These are phyloP conservation scores for Thalassiosira pacifica DNA, from an alignment of 352 stramenopile genomes.

Conservation along the genomic window DNA sequence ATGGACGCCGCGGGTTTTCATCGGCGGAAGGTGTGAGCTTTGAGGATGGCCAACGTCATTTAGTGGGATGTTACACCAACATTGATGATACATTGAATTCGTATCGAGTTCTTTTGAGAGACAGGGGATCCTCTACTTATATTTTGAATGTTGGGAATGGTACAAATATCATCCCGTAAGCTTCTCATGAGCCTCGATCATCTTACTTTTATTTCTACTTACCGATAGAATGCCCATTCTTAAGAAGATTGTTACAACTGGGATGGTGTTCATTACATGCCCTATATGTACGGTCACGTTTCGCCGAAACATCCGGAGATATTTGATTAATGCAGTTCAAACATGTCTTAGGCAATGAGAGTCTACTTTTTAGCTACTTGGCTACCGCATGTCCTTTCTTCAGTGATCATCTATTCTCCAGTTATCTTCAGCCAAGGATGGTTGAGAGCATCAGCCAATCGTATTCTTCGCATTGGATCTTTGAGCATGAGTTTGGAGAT, in stretches of 20 bases:
- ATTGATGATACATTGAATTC: slow-evolving; percentile 88
- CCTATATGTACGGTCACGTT: too few species aligned
- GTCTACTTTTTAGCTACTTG: too few species aligned
- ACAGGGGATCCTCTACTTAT: slow-evolving; percentile 9
- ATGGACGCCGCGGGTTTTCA: slow-evolving; percentile 87
- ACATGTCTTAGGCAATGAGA: too few species aligned
- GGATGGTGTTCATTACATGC: too few species aligned
- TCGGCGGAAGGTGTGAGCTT: slow-evolving; percentile 46
- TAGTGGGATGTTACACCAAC: slow-evolving; percentile 90
- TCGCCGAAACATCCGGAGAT: too few species aligned
- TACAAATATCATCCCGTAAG: slow-evolving; percentile 47
- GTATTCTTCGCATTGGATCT: slow-evolving; percentile 29
- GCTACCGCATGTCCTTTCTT: too few species aligned
- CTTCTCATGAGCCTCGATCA: neutral
- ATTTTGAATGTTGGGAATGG: slow-evolving; percentile 68
- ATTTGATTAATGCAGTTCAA: too few species aligned
- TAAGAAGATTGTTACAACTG: too few species aligned
- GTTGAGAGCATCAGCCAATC: slow-evolving; percentile 16
- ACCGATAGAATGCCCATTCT: too few species aligned
- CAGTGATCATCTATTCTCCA: too few species aligned
- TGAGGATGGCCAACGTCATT: slow-evolving; percentile 76
- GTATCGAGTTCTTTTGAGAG: slow-evolving; percentile 74
- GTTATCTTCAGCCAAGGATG: slow-evolving; percentile 46
- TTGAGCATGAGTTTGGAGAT: slow-evolving; percentile 42
- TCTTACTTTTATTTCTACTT: neutral